Evolutionary conservation across 192 early-diverging fungal genomes (phyloP), one percentile per base, ranked within the genome.

Genomic region (Thamnidium elegans): DNA sequence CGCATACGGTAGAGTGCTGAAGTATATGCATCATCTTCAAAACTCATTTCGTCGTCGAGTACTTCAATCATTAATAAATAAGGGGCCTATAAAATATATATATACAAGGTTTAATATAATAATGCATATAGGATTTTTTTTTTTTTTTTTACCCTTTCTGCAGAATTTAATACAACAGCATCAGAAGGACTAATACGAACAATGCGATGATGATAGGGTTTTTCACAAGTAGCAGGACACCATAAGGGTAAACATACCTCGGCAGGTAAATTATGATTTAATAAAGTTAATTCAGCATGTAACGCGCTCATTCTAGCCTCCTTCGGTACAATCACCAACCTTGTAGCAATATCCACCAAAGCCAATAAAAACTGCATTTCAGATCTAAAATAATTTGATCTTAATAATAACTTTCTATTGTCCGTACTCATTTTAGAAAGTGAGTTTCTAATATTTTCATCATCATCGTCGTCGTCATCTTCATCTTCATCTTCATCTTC

Each of bases 91-190:
- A 56, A 31, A 36, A 36, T 14, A 11, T 1, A 5, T 20, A 11
- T 19, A n/a, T 17, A n/a, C 15, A 9, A 3, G n/a, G 3, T 54
- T 31, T n/a, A 15, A 55, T 19, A 51, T 51, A 48, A 51, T 58
- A 59, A 51, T 30, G 26, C 34, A 39, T 58, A n/a, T 48, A 9
- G 6, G 17, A 19, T 21, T 3, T n/a, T n/a, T n/a, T n/a, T n/a
- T n/a, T n/a, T n/a, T n/a, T n/a, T n/a, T n/a, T n/a, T 45, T 59
- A 59, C 58, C 17, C 96, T 77, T 72, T 99, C 97, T 7, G 97
- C 97, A 54, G 94, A 96, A 73, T 99, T 99, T 50, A 99, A 77
- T 15, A 97, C 94, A 2, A 97, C 95, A 11, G 90, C 91, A 75
- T 99, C 97, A 13, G 84, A 81, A 0, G 93, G 90, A n/a, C 89